phyloP scores from a whole-genome alignment of 2,329 filamentous ascomycete genomes.

The Calonectria montana region DNA sequence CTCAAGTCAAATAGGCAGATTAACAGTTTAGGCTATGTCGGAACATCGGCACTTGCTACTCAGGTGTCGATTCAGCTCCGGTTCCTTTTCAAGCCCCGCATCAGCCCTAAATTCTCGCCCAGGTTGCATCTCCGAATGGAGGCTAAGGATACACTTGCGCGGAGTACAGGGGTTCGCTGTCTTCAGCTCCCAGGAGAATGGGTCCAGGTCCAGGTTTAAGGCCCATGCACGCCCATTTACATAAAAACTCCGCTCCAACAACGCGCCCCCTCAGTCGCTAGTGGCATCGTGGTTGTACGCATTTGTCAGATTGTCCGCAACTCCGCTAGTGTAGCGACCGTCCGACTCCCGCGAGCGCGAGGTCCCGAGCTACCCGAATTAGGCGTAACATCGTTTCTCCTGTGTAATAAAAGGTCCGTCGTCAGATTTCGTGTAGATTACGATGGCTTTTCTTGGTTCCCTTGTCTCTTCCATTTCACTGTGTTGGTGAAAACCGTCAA shows the following conservation, averaged over 20 bases:
- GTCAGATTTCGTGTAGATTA: neutral
- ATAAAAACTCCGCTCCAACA: neutral
- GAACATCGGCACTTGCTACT: neutral
- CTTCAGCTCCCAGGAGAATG: neutral
- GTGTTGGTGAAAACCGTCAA: neutral
- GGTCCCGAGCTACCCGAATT: neutral
- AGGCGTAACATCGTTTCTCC: neutral
- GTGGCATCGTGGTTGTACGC: neutral
- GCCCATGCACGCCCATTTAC: neutral
- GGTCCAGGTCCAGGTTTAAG: neutral
- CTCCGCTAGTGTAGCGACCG: neutral
- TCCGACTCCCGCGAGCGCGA: neutral
- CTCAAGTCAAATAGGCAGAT: neutral
- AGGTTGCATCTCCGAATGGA: neutral
- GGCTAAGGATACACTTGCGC: neutral
- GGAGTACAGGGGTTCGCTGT: neutral
- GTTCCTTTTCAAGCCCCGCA: neutral
- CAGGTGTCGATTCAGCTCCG: neutral
- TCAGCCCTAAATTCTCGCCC: neutral
- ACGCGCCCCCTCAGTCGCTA: neutral
- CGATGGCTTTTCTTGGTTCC: neutral
- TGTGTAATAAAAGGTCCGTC: neutral
- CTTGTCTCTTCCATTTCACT: neutral
- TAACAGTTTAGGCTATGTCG: neutral
- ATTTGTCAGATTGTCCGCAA: constrained; percentile 6